phyloP scores from a whole-genome alignment of 2,329 filamentous ascomycete genomes.

The Trichophyton mentagrophytes region DNA sequence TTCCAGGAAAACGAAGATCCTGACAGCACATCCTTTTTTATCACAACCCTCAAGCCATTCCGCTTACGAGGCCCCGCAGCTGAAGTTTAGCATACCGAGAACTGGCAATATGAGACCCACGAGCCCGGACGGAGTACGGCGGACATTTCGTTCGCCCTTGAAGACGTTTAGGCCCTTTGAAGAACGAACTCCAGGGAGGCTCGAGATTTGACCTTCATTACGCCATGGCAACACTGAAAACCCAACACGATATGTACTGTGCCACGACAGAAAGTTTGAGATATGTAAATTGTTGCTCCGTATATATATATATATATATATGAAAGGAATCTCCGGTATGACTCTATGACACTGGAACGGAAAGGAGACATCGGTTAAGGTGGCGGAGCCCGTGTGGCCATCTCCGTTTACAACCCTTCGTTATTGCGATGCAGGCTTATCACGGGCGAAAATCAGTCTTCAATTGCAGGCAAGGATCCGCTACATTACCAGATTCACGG shows the following conservation, averaged over 20 bases:
- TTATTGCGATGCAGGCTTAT: neutral
- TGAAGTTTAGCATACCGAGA: neutral
- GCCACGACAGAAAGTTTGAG: neutral
- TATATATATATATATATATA: neutral
- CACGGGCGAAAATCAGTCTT: neutral
- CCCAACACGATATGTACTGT: neutral
- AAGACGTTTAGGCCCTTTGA: neutral
- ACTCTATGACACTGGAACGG: neutral
- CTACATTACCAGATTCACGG: neutral
- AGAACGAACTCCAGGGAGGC: neutral
- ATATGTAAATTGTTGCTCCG: neutral
- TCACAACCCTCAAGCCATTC: neutral
- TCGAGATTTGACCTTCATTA: neutral
- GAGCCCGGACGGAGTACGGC: neutral
- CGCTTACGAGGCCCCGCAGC: neutral
- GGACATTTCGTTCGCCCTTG: neutral
- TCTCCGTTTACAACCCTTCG: neutral
- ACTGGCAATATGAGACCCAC: neutral
- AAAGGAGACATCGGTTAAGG: neutral
- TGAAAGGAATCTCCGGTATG: neutral
- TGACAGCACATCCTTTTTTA: neutral
- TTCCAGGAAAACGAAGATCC: neutral
- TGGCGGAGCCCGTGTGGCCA: neutral
- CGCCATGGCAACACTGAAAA: neutral
- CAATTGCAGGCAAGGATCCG: neutral